phyloP scores from a whole-genome alignment of 306 rosid genomes.

The Myrica gale region DNA sequence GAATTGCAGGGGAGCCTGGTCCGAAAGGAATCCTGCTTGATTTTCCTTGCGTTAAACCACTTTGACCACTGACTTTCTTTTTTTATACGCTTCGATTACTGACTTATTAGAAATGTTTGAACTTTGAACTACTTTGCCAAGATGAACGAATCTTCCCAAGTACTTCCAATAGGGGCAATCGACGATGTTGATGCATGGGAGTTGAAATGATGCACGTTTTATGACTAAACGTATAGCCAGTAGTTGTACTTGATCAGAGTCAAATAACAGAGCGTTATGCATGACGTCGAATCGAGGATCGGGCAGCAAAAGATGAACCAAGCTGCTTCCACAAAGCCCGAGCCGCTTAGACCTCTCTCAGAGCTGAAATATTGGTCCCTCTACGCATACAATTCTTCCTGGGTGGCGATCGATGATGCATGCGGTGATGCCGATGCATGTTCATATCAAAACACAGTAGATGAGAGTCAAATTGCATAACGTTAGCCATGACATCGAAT shows the following conservation, averaged over 20 bases:
- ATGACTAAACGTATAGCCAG: too few relatives aligned
- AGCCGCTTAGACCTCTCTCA: too few relatives aligned
- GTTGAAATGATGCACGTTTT: too few relatives aligned
- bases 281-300: background rate
- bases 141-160: background rate
- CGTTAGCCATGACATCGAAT: constrained; percentile 7
- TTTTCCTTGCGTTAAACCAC: constrained; percentile 20
- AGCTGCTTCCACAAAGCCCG: too few relatives aligned
- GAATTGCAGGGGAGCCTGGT: too few relatives aligned
- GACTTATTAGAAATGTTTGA: too few relatives aligned
- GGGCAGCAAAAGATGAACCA: background rate
- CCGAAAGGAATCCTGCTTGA: background rate
- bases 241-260: background rate
- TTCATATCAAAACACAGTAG: background rate
- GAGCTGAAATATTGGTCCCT: too few relatives aligned
- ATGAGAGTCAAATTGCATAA: constrained; percentile 20
- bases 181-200: too few relatives aligned
- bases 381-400: too few relatives aligned
- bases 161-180: too few relatives aligned
- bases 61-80: constrained; percentile 24
- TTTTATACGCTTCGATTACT: too few relatives aligned
- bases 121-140: background rate
- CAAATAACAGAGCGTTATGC: background rate
- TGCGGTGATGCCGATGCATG: background rate
- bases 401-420: background rate